Evolutionary conservation across 2,329 filamentous ascomycete species (phyloP), one percentile per base, ranked within the genome.

Genomic region (Ascocoryne sarcoides): DNA sequence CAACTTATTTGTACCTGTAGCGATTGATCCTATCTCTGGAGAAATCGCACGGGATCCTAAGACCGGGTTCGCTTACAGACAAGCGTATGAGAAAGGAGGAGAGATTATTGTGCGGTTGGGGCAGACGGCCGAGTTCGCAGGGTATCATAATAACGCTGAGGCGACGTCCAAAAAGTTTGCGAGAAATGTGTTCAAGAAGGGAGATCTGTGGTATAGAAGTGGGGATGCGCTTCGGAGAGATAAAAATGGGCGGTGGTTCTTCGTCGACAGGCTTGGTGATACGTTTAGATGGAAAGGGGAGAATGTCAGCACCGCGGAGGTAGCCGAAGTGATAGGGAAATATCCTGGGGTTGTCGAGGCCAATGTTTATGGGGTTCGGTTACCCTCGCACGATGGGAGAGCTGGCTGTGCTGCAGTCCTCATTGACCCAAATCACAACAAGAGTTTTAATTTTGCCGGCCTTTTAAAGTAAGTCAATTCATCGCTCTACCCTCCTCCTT

Each of bases 221-320:
- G 82, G 82, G 3, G 82, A 87, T 57, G 73, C 82, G 0, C 57
- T 86, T 29, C 64, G 76, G 3, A 66, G 73, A 15, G 74, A 80
- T 46, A 48, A 48, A 2, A 78, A 86, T 38, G 81, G 81, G 0
- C 65, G 77, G 8, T 80, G 77, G 73, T 84, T 71, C 61, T 87
- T 86, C 59, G 60, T 80, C 28, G 82, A 87, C 51, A 67, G 78
- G 4, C 67, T 85, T 1, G 82, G 82, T 2, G 82, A 87, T 58
- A 86, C 82, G 0, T 87, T 80, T 61, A 70, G 82, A 21, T 85
- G 82, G 82, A 85, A 84, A 59, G 74, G 74, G 38, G 77, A 82
- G 60, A 82, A 82, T 49, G 76, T 82, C 30, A 76, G 73, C 9
- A 82, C 77, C 30, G 65, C 77, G 9, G 81, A 85, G 60, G 81